Conservation (phyloP, 1,284 basidiomycete genomes). For the Xerocomus nothofagi region DNA sequence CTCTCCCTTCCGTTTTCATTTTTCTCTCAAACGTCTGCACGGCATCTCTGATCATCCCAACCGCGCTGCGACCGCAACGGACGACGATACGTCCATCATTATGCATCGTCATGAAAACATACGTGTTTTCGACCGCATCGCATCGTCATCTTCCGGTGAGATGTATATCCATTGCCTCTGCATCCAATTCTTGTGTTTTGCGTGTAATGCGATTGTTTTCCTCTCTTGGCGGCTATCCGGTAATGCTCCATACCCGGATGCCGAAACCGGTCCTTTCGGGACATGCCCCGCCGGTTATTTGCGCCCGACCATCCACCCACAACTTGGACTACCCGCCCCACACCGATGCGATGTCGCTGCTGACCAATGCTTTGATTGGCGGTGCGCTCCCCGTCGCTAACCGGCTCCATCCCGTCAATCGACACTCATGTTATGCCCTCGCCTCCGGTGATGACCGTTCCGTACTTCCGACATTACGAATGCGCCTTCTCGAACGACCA, state of each 20-base stretch:
- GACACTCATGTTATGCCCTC: background rate
- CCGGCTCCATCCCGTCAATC: constrained; percentile 7
- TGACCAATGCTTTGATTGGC: constrained; percentile 16
- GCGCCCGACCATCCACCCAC: background rate
- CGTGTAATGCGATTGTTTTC: background rate
- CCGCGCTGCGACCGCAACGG: background rate
- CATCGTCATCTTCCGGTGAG: constrained; percentile 2
- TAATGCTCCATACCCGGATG: constrained; percentile 9
- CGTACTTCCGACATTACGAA: background rate
- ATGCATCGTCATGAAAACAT: constrained; percentile 5
- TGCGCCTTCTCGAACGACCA: constrained; percentile 1
- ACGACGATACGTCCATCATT: background rate
- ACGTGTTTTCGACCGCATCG: background rate
- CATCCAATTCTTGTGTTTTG: background rate
- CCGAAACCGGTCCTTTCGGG: constrained; percentile 7
- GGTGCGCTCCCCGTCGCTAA: constrained; percentile 6
- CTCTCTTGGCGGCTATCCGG: constrained; percentile 8
- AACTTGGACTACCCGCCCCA: constrained; percentile 4
- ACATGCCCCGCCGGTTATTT: constrained; percentile 17
- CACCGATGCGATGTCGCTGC: constrained; percentile 7
- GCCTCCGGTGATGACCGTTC: constrained; percentile 1
- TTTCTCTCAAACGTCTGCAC: background rate
- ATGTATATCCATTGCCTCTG: background rate
- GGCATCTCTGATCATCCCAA: background rate
- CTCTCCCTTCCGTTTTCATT: background rate